Evolutionary conservation across 2,329 filamentous ascomycete genomes (phyloP), one percentile per base, ranked within the genome.

Genomic region (Eurotiales sp.): DNA sequence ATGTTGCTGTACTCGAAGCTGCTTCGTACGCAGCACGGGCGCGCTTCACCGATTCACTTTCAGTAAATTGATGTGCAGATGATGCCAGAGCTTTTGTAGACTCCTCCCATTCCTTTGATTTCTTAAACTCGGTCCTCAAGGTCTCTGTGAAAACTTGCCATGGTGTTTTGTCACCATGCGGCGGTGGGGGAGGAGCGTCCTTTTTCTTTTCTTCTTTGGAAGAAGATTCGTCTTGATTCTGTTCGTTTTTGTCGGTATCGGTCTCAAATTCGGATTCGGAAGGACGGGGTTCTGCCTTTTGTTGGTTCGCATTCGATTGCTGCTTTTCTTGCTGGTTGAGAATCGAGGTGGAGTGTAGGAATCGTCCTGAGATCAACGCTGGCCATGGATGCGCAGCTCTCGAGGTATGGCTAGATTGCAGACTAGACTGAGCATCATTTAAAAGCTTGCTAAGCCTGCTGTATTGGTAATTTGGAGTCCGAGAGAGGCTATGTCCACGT

Each of bases 131-230:
- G 52, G 79, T 81, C 69, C 89, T 84, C 72, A 99, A 83, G n/a
- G 93, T 99, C 67, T 99, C 93, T 65, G 89, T 89, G 76, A 99
- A 99, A 27, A 99, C 93, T 69, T 97, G 90, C 91, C 93, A 97
- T 49, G 93, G 93, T 3, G 92, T 93, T 78, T 99, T 99, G 75
- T 96, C 90, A 55, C 93, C 93, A 66, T 99, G 93, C 17, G 91
- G 92, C n/a, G 93, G 92, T 12, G 91, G 92, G 19, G 92, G 89
- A 11, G 91, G 86, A 23, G 82, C 71, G 32, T 77, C 74, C 55
- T 90, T 83, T 61, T 90, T 83, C 61, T 88, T 82, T 40, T 72
- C 64, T 36, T 77, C 71, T 7, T 72, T 63, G 45, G 74, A 66
- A 48, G 74, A 68, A 29, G 67, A 68, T 54, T 72, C 71, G 27